Evolutionary conservation across 495 filamentous ascomycete genomes (phyloP).

Genomic region (Xylaria bambusicola): DNA sequence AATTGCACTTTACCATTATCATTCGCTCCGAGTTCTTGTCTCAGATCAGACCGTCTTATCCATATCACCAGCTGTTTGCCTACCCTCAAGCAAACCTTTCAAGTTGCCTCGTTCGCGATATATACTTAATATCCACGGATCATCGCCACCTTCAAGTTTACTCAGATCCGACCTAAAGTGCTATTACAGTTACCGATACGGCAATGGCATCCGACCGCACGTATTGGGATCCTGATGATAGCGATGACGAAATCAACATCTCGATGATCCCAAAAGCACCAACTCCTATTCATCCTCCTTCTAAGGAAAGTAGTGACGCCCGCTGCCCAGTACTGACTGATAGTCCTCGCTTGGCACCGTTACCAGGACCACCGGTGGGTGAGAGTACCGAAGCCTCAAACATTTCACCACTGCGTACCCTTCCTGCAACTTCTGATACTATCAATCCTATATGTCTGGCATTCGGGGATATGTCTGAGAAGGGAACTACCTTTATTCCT

Average conservation of each 20-base stretch:
- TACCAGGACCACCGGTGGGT: not conserved
- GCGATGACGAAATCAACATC: slow-evolving; percentile 7
- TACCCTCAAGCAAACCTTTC: no score
- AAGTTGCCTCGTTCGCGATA: no score
- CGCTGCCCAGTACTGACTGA: not conserved
- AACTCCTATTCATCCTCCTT: not conserved
- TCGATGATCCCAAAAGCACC: not conserved
- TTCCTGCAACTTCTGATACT: not conserved
- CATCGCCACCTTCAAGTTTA: no score
- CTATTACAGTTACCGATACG: no score
- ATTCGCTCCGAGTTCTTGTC: no score
- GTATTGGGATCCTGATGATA: not conserved
- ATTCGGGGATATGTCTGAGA: slow-evolving; percentile 29
- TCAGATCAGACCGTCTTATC: no score
- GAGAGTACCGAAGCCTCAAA: not conserved
- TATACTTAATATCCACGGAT: no score
- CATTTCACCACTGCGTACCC: not conserved
- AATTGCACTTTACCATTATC: no score
- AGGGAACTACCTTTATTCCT: slow-evolving; percentile 55
- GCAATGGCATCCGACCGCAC: slow-evolving; percentile 1
- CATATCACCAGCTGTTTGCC: no score
- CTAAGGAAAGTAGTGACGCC: not conserved
- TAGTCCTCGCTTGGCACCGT: not conserved
- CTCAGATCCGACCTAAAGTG: no score
- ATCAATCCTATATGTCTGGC: slow-evolving; percentile 22